Evolutionary conservation across 257 asterid genomes (phyloP).

Genomic region (Forsythia viridissima): DNA sequence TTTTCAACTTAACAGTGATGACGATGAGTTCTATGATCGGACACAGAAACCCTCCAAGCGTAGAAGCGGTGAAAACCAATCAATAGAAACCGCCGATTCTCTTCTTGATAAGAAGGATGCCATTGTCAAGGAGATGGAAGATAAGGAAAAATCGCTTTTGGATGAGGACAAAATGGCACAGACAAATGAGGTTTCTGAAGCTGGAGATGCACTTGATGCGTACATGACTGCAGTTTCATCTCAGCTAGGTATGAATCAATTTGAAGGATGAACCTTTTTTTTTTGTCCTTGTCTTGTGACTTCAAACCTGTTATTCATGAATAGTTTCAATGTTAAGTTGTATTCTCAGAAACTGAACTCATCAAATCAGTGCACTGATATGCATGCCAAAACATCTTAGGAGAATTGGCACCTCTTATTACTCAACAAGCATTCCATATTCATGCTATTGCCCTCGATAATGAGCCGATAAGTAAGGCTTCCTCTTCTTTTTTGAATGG

Average conservation of each 20-base stretch:
- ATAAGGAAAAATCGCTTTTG: slow-evolving; percentile 51
- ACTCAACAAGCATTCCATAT: neutral
- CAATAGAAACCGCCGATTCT: slow-evolving; percentile 94
- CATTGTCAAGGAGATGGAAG: slow-evolving; percentile 63
- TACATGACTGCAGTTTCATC: slow-evolving; percentile 92
- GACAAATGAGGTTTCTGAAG: slow-evolving; percentile 44
- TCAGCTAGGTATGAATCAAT: slow-evolving; percentile 66
- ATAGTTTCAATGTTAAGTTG: neutral
- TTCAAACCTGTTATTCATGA: neutral
- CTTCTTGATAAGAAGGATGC: slow-evolving; percentile 91
- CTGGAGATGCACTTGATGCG: slow-evolving; percentile 95
- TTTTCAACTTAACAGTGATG: slow-evolving; percentile 60
- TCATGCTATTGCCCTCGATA: neutral
- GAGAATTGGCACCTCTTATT: neutral
- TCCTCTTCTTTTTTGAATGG: neutral
- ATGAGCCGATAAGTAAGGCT: neutral
- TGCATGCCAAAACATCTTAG: neutral
- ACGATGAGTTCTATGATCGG: slow-evolving; percentile 92
- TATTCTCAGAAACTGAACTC: neutral
- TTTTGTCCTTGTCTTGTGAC: neutral
- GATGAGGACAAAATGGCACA: slow-evolving; percentile 49
- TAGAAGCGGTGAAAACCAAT: slow-evolving; percentile 64
- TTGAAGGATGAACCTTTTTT: neutral
- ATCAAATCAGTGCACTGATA: neutral
- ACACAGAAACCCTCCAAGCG: slow-evolving; percentile 63